Conservation (phyloP, 2,329 filamentous ascomycete species). For the Proliferodiscus dingleyae region DNA sequence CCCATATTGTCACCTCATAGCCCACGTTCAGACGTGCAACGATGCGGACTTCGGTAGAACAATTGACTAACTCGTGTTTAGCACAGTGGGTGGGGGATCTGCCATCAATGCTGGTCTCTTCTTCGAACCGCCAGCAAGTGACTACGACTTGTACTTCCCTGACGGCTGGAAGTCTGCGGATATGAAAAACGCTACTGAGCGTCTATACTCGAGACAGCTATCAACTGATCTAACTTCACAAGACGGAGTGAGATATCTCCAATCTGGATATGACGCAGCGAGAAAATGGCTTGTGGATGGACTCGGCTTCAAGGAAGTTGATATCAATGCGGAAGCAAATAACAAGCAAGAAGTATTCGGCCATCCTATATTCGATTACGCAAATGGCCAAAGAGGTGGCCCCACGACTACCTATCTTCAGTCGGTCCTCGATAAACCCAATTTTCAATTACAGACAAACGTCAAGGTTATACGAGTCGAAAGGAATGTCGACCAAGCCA, state of each 20-base stretch:
- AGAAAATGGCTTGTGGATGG: slow-evolving; percentile 46
- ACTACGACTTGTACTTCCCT: slow-evolving; percentile 47
- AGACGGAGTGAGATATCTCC: slow-evolving; percentile 42
- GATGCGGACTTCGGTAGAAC: no score
- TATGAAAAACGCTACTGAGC: slow-evolving; percentile 41
- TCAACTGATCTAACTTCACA: slow-evolving; percentile 40
- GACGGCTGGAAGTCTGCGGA: slow-evolving; percentile 47
- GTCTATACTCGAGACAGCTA: slow-evolving; percentile 41
- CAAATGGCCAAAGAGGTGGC: slow-evolving; percentile 45
- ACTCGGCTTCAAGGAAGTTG: slow-evolving; percentile 43
- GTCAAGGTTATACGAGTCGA: slow-evolving; percentile 42
- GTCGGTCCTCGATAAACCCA: slow-evolving; percentile 35
- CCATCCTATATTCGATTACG: slow-evolving; percentile 43
- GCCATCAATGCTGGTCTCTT: slow-evolving; percentile 51
- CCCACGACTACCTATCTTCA: slow-evolving; percentile 47
- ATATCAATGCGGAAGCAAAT: slow-evolving; percentile 41
- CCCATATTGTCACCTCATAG: no score
- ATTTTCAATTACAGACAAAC: slow-evolving; percentile 42
- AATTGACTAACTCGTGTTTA: no score
- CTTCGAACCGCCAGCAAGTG: slow-evolving; percentile 48
- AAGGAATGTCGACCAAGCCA: slow-evolving; percentile 36
- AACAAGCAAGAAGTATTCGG: slow-evolving; percentile 46
- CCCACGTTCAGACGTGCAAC: no score
- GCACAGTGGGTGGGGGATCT: slow-evolving; percentile 46
- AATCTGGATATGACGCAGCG: slow-evolving; percentile 43